A percentile compares a stretch with the other conserved stretches of the same genome.
Conservation (phyloP, 768 basidiomycete genomes). For the Hericium rajendrae region DNA sequence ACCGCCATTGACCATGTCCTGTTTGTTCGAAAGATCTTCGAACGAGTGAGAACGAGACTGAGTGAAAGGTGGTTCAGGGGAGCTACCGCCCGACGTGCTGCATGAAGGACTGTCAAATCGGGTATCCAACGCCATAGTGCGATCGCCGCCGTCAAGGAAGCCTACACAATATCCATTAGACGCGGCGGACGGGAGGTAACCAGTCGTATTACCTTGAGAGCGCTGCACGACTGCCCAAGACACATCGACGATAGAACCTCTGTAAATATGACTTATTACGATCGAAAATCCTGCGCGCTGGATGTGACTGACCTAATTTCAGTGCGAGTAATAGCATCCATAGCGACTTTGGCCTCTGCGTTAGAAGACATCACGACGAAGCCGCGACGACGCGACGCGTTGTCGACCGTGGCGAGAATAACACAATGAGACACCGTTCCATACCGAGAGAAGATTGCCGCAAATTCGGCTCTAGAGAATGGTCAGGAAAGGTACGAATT, state of each 20-base stretch:
- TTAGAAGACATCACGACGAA: constrained; percentile 76
- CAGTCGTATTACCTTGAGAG: constrained; percentile 48
- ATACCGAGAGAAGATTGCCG: constrained; percentile 48
- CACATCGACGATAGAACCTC: constrained; percentile 69
- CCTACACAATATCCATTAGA: constrained; percentile 28
- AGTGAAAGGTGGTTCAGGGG: neutral
- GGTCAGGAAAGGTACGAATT: neutral
- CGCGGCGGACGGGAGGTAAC: neutral
- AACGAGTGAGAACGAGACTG: constrained; percentile 2
- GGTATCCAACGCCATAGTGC: constrained; percentile 49
- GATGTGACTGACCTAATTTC: constrained; percentile 52
- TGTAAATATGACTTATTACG: constrained; percentile 19
- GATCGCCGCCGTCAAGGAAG: constrained; percentile 76
- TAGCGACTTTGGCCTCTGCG: constrained; percentile 60
- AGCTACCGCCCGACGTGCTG: neutral
- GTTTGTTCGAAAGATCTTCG: neutral
- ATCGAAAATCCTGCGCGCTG: neutral
- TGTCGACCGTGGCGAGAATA: constrained; percentile 76
- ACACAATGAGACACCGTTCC: constrained; percentile 70
- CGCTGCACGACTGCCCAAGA: constrained; percentile 87
- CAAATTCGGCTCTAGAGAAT: constrained; percentile 42
- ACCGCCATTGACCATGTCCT: neutral
- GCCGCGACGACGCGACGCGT: constrained; percentile 72
- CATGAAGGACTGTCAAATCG: constrained; percentile 27
- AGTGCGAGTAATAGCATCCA: constrained; percentile 56